Percentiles rank a stretch among this genome's conserved stretches.
phyloP scores from a whole-genome alignment of 192 early-diverging fungal genomes.

The Entomortierella beljakovae region DNA sequence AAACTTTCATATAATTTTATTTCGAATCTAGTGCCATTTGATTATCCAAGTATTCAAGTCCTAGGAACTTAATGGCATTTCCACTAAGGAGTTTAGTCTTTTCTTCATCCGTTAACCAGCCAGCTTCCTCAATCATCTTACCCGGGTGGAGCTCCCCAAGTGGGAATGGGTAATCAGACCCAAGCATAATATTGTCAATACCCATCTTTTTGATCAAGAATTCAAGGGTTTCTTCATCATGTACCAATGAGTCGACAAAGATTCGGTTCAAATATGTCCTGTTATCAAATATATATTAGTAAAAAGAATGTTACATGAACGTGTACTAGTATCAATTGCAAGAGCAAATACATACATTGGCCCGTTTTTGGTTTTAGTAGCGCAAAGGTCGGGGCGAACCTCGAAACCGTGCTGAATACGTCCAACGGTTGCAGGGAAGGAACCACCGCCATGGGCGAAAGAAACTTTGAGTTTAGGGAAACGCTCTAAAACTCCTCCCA shows the following conservation, averaged over 20 bases:
- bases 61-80: constrained; percentile 70
- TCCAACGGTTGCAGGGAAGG: constrained; percentile 73
- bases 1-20: too few species aligned
- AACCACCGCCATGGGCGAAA: constrained; percentile 76
- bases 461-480: constrained; percentile 70
- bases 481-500: constrained; percentile 76
- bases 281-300: background rate
- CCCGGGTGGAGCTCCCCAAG: constrained; percentile 73
- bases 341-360: constrained; percentile 52
- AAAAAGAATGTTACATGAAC: background rate
- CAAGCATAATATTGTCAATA: constrained; percentile 67
- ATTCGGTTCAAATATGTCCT: constrained; percentile 68
- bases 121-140: constrained; percentile 66
- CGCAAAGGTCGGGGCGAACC: constrained; percentile 72
- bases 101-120: constrained; percentile 66
- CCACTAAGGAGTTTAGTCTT: constrained; percentile 68
- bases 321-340: background rate
- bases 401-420: constrained; percentile 76
- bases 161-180: constrained; percentile 68
- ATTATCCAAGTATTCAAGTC: constrained; percentile 45
- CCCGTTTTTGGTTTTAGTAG: constrained; percentile 62
- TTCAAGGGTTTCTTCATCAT: constrained; percentile 73
- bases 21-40: constrained; percentile 10
- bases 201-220: constrained; percentile 75
- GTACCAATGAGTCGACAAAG: constrained; percentile 73